Evolutionary conservation across 805 yeast species (phyloP).

Genomic region (Nakazawaea anatomiae): DNA sequence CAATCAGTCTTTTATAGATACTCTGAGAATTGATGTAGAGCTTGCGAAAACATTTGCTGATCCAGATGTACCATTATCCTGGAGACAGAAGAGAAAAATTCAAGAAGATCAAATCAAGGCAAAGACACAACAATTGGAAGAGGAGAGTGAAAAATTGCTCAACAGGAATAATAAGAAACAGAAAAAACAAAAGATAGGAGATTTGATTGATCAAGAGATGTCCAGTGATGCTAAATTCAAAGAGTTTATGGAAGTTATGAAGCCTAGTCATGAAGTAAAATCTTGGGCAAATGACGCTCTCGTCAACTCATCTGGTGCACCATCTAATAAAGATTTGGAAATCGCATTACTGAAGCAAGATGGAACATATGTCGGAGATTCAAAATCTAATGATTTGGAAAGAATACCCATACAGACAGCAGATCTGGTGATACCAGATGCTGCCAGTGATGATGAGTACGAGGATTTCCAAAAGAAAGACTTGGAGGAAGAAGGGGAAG

Average conservation of each 20-base stretch:
- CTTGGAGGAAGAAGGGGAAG: slow-evolving; percentile 29
- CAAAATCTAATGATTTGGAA: background rate
- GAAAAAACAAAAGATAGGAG: slow-evolving; percentile 28
- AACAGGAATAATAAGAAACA: slow-evolving; percentile 32
- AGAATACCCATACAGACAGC: background rate
- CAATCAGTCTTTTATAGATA: slow-evolving; percentile 75
- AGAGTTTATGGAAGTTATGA: slow-evolving; percentile 81
- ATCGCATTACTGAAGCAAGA: slow-evolving; percentile 29
- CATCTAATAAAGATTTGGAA: slow-evolving; percentile 37
- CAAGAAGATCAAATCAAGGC: slow-evolving; percentile 46
- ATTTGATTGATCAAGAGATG: slow-evolving; percentile 52
- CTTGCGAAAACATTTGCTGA: slow-evolving; percentile 84
- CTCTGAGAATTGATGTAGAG: slow-evolving; percentile 72
- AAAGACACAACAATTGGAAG: slow-evolving; percentile 43
- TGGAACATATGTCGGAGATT: slow-evolving; percentile 3
- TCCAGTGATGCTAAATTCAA: slow-evolving; percentile 59
- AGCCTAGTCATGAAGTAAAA: slow-evolving; percentile 61
- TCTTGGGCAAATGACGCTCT: slow-evolving; percentile 70
- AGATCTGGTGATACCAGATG: slow-evolving; percentile 27
- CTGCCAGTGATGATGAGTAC: slow-evolving; percentile 47
- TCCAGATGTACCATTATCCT: slow-evolving; percentile 68
- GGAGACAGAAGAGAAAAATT: slow-evolving; percentile 42
- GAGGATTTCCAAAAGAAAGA: slow-evolving; percentile 35
- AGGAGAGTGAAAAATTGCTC: slow-evolving; percentile 39
- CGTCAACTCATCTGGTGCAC: slow-evolving; percentile 40